These are phyloP conservation scores for Lepidium campestre DNA, from an alignment of 441 rosid genomes.

Conservation along the genomic window DNA sequence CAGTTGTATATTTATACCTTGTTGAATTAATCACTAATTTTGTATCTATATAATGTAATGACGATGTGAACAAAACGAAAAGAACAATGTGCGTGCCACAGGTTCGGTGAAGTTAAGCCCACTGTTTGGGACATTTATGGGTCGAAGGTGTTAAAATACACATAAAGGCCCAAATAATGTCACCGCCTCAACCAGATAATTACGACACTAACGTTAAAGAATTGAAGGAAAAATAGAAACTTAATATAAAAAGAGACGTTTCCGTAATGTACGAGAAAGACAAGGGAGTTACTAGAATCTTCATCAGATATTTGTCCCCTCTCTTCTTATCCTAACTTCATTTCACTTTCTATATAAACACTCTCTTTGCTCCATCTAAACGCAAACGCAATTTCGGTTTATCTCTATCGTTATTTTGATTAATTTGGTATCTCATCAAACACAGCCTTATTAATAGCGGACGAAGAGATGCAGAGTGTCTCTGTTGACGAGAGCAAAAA, in stretches of 20 bases:
- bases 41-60: neutral
- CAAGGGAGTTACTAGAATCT: neutral
- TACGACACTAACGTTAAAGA: neutral
- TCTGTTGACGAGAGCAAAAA: constrained; percentile 37
- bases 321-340: constrained; percentile 13
- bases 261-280: constrained; percentile 14
- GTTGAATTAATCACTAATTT: neutral
- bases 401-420: neutral
- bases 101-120: neutral
- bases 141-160: neutral
- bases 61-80: neutral
- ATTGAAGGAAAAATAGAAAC: neutral
- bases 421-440: neutral
- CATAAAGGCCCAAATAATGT: neutral
- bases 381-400: neutral
- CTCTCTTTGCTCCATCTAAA: neutral
- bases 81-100: neutral
- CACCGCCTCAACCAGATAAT: constrained; percentile 10
- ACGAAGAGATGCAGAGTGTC: constrained; percentile 26
- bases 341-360: constrained; percentile 1
- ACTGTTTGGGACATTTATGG: neutral
- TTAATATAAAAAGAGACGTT: neutral
- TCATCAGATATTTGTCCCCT: constrained; percentile 17
- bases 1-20: neutral
- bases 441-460: neutral